Conservation (phyloP, 352 stramenopile genomes). For the Phytophthora capsici region DNA sequence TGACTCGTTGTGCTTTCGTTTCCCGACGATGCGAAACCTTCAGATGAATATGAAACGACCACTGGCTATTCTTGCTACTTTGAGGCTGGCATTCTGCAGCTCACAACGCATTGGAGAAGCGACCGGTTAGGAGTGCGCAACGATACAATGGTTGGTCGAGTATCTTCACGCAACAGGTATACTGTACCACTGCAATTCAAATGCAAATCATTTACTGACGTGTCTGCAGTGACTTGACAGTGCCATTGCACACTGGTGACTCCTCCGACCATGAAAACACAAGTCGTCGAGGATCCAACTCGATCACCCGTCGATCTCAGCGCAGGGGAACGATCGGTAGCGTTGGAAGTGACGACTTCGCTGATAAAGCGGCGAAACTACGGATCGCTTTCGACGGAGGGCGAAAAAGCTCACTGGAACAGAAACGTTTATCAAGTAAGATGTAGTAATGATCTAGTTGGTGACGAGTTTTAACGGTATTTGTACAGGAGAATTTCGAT, state of each 20-base stretch:
- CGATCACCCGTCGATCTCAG: slow-evolving; percentile 30
- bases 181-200: too few relatives aligned
- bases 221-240: slow-evolving; percentile 33
- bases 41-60: slow-evolving; percentile 36
- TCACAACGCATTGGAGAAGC: slow-evolving; percentile 19
- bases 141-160: slow-evolving; percentile 33
- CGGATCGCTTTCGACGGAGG: slow-evolving; percentile 36
- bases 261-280: slow-evolving; percentile 24
- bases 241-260: slow-evolving; percentile 25
- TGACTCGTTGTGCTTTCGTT: slow-evolving; percentile 15
- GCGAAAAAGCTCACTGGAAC: slow-evolving; percentile 24
- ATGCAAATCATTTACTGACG: neutral
- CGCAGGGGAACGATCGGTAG: slow-evolving; percentile 30
- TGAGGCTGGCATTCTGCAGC: slow-evolving; percentile 3
- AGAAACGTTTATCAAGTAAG: slow-evolving; percentile 41
- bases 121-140: too few relatives aligned
- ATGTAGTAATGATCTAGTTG: too few relatives aligned
- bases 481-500: slow-evolving; percentile 44
- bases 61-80: slow-evolving; percentile 5
- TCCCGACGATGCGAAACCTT: slow-evolving; percentile 25
- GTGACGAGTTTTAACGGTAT: neutral
- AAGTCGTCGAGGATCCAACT: slow-evolving; percentile 29
- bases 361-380: slow-evolving; percentile 36
- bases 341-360: slow-evolving; percentile 40
- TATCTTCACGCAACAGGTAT: slow-evolving; percentile 10